Base-by-base conservation (phyloP, 352 stramenopile species). In the Blastocystis sp. region DNA sequence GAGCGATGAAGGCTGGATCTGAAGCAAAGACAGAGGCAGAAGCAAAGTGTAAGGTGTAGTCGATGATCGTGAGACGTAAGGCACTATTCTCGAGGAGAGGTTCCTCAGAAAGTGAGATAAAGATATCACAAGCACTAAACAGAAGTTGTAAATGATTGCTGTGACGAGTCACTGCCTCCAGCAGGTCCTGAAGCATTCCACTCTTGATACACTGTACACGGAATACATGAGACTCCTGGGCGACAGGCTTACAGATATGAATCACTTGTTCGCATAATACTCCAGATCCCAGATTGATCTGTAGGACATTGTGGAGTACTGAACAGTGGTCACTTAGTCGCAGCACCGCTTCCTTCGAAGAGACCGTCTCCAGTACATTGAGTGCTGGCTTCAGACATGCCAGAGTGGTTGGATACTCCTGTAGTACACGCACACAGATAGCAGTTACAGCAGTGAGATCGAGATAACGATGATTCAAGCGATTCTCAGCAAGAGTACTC, bases 151-250 rank as follows among this genome's bases (percentile, higher is more conserved):
- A 7, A 22, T 76, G 64, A 44, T 76, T 76, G 22, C 64, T 76
- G 22, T 76, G 64, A 44, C n/a, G 42, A 37, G 44, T 76, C n/a
- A 76, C 9, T 44, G 64, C 64, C 22, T 76, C 64, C 64, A 76
- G 64, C 7, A 76, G 9, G 33, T 48, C 53, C 22, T 76, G 30
- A n/a, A 76, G 64, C 22, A 76, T 27, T 44, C n/a, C 64, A 44
- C 64, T 56, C 33, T 76, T 37, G 64, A 76, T 76, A 48, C 64
- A 48, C 22, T 76, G 64, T 44, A 44, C 11, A 48, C 64, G 64
- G 33, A 76, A 76, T 1, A 51, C 64, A 48, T 13, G 64, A n/a
- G 64, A 76, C 7, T 48, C 64, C 30, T 51, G 35, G 33, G 19
- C 30, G 33, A 76, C 35, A 37, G 42, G 7, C 64, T 76, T 76